Evolutionary conservation across 768 basidiomycete species (phyloP).

Genomic region (Lactarius hatsudake): DNA sequence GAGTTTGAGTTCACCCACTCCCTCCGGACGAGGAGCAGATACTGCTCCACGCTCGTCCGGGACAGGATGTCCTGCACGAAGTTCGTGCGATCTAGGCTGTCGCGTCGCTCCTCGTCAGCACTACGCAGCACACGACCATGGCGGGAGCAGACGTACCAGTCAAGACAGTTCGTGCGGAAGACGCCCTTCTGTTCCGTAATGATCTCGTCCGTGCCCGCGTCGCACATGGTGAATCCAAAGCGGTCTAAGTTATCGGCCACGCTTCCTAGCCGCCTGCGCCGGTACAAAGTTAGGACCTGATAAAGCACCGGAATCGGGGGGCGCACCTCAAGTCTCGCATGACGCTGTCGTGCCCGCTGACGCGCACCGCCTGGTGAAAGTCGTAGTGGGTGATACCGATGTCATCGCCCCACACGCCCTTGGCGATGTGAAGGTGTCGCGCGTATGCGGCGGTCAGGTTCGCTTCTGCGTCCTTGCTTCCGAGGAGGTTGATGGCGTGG

Average conservation of each 20-base stretch:
- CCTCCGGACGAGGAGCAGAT: slow-evolving; percentile 71
- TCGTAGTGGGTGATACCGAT: slow-evolving; percentile 87
- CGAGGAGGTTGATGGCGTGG: slow-evolving; percentile 90
- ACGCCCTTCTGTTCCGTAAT: slow-evolving; percentile 90
- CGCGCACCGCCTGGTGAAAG: slow-evolving; percentile 81
- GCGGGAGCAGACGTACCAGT: slow-evolving; percentile 56
- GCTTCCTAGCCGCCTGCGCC: slow-evolving; percentile 53
- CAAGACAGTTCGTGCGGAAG: slow-evolving; percentile 93
- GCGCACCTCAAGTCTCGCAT: slow-evolving; percentile 66
- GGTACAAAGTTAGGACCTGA: background rate
- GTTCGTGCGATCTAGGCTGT: slow-evolving; percentile 92
- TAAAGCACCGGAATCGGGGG: background rate
- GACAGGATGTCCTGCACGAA: slow-evolving; percentile 96
- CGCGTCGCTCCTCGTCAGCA: background rate
- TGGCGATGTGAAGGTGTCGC: slow-evolving; percentile 70
- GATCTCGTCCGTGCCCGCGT: slow-evolving; percentile 58
- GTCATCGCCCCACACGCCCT: slow-evolving; percentile 58
- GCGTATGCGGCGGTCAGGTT: slow-evolving; percentile 79
- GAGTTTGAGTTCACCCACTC: slow-evolving; percentile 68
- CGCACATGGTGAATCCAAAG: slow-evolving; percentile 85
- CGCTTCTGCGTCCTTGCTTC: slow-evolving; percentile 89
- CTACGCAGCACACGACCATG: background rate
- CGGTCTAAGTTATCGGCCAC: slow-evolving; percentile 65
- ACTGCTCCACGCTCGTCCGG: slow-evolving; percentile 74
- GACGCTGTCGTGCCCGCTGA: slow-evolving; percentile 86